These are phyloP conservation scores for Aspergillus novoparasiticus DNA, from an alignment of 2,329 filamentous ascomycete genomes.

Conservation along the genomic window DNA sequence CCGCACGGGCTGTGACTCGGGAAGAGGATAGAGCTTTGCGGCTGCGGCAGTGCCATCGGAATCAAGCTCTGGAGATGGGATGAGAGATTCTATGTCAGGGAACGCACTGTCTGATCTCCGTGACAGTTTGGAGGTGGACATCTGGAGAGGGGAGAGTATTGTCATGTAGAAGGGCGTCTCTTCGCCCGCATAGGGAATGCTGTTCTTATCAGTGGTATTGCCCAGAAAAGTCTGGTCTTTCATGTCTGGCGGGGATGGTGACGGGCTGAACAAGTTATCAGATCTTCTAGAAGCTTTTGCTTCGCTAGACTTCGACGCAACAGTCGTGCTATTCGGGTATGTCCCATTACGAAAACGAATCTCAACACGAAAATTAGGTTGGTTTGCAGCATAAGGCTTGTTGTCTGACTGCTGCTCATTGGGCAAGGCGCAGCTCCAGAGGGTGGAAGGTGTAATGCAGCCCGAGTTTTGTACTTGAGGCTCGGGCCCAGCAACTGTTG, in stretches of 20 bases:
- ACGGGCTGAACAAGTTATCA: slow-evolving; percentile 43
- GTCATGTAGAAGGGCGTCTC: slow-evolving; percentile 87
- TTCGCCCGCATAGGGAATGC: slow-evolving; percentile 76
- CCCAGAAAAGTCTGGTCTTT: slow-evolving; percentile 80
- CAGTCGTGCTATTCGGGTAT: slow-evolving; percentile 64
- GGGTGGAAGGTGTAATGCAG: slow-evolving; percentile 70
- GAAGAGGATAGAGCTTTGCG: slow-evolving; percentile 71
- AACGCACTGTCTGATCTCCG: slow-evolving; percentile 36
- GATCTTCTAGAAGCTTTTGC: slow-evolving; percentile 29
- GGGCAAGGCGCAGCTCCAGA: slow-evolving; percentile 86
- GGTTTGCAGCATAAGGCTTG: slow-evolving; percentile 63
- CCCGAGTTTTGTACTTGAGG: slow-evolving; percentile 64
- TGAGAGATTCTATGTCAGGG: slow-evolving; percentile 6
- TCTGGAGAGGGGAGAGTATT: slow-evolving; percentile 54
- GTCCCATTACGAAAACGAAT: slow-evolving; percentile 65
- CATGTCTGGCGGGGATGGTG: slow-evolving; percentile 52
- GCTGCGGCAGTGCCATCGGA: slow-evolving; percentile 72
- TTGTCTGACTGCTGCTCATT: slow-evolving; percentile 72
- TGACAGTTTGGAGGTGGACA: slow-evolving; percentile 43
- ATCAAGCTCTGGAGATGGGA: slow-evolving; percentile 49
- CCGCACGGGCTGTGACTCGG: slow-evolving; percentile 72
- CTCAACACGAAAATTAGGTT: slow-evolving; percentile 79
- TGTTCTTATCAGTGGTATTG: slow-evolving; percentile 77
- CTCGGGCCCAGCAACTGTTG: slow-evolving; percentile 75
- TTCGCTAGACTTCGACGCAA: slow-evolving; percentile 39